These are phyloP conservation scores for Butyriboletus appendiculatus DNA, from an alignment of 1,284 basidiomycete species.

Conservation along the genomic window DNA sequence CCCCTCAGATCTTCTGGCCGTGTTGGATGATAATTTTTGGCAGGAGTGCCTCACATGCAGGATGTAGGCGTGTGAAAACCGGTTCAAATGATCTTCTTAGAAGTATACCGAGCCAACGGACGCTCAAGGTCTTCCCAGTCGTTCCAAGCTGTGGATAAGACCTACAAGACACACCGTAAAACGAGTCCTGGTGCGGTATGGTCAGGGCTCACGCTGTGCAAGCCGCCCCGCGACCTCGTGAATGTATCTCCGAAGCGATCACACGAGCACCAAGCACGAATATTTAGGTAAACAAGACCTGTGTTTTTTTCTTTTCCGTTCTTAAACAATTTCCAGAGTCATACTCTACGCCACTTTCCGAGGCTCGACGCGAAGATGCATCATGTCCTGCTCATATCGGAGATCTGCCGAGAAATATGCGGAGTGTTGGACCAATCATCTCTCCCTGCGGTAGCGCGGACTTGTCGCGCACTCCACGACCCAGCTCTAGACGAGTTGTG, in stretches of 20 bases:
- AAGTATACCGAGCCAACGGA: not conserved
- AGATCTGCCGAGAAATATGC: slow-evolving; percentile 23
- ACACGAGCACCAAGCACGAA: slow-evolving; percentile 5
- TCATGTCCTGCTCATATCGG: slow-evolving; percentile 26
- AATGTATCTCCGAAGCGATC: slow-evolving; percentile 2
- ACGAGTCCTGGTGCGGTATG: not conserved
- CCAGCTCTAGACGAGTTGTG: slow-evolving; percentile 31
- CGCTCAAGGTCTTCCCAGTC: not conserved
- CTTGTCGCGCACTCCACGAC: slow-evolving; percentile 25
- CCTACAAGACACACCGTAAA: not conserved
- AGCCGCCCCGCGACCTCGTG: not conserved
- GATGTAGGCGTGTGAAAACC: slow-evolving; percentile 8
- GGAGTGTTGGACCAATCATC: slow-evolving; percentile 7
- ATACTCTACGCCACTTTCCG: not conserved
- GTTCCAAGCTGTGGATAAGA: not conserved
- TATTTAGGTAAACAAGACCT: slow-evolving; percentile 24
- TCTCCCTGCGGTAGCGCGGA: slow-evolving; percentile 24
- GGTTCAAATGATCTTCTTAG: not conserved
- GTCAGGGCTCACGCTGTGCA: not conserved
- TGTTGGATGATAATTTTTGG: not conserved
- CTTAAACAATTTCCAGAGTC: not conserved
- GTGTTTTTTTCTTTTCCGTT: not conserved
- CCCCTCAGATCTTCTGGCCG: not conserved
- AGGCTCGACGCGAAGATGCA: slow-evolving; percentile 20
- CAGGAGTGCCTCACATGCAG: not conserved